phyloP scores from a whole-genome alignment of 2,329 filamentous ascomycete species.

The Fusarium oxysporum region DNA sequence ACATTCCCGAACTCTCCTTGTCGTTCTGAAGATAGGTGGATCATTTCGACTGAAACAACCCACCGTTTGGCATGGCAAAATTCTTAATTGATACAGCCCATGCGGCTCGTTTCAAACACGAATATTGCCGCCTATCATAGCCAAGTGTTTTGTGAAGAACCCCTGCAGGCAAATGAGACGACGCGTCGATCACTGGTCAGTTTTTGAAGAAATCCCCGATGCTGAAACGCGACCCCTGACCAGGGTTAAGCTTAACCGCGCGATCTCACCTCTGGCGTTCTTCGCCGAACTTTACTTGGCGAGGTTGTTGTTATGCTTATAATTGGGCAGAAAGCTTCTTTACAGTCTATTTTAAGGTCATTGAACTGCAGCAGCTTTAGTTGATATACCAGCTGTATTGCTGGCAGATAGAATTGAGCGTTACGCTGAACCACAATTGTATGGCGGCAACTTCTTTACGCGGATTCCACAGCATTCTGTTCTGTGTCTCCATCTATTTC shows the following conservation, averaged over 20 bases:
- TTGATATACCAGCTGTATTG: not conserved
- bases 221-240: constrained; percentile 34
- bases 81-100: constrained; percentile 33
- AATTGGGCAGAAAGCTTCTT: not conserved
- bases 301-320: not conserved
- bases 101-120: constrained; percentile 22
- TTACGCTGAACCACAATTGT: not conserved
- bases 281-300: not conserved
- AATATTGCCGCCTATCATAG: constrained; percentile 36
- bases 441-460: not conserved
- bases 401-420: not conserved
- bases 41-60: constrained; percentile 22
- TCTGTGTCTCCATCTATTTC: not conserved
- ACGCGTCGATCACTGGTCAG: constrained; percentile 1
- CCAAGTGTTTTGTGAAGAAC: not conserved
- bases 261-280: not conserved
- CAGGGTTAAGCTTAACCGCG: constrained; percentile 24
- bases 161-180: constrained; percentile 1
- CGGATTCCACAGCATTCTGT: not conserved
- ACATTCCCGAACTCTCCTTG: not conserved
- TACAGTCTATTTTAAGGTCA: not conserved
- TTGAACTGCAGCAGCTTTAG: not conserved
- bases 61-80: constrained; percentile 32
- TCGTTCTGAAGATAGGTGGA: not conserved
- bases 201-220: not conserved